These are phyloP conservation scores for Thalassia testudinum DNA, from an alignment of 116 monocot species.

Conservation along the genomic window DNA sequence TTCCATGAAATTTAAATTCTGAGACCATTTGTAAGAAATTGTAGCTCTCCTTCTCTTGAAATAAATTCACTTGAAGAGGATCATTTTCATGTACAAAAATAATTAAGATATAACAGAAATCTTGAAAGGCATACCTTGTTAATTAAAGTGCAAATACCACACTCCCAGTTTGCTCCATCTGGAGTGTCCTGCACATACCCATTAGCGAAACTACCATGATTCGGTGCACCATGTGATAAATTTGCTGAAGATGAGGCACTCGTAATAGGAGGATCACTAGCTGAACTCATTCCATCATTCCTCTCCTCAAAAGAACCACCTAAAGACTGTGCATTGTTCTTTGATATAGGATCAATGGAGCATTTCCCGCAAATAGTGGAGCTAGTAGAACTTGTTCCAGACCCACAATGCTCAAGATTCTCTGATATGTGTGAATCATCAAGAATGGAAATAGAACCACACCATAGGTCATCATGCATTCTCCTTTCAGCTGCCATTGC, in stretches of 20 bases:
- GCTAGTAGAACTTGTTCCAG: constrained; percentile 14
- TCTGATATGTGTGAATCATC: constrained; percentile 5
- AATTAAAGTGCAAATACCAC: constrained; percentile 52
- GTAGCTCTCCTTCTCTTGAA: too few species aligned
- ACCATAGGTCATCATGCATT: constrained; percentile 82
- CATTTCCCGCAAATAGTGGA: constrained; percentile 5
- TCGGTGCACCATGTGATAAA: not conserved
- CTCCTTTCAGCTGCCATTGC: constrained; percentile 98
- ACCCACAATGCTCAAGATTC: constrained; percentile 1
- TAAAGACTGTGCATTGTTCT: not conserved
- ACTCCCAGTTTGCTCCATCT: constrained; percentile 47
- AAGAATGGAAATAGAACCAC: constrained; percentile 31
- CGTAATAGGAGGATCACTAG: not conserved
- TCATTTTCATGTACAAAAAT: too few species aligned
- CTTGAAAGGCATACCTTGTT: constrained; percentile 35
- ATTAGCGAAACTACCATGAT: constrained; percentile 11
- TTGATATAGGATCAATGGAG: not conserved
- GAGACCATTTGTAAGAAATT: too few species aligned
- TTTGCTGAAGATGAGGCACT: not conserved
- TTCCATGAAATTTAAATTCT: too few species aligned
- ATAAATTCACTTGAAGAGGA: too few species aligned
- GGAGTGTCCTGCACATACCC: constrained; percentile 6
- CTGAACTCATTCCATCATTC: not conserved
- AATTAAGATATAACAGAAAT: too few species aligned
- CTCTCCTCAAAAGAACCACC: constrained; percentile 1